These are phyloP conservation scores for Acer negundo DNA, from an alignment of 345 rosid genomes.

Conservation along the genomic window DNA sequence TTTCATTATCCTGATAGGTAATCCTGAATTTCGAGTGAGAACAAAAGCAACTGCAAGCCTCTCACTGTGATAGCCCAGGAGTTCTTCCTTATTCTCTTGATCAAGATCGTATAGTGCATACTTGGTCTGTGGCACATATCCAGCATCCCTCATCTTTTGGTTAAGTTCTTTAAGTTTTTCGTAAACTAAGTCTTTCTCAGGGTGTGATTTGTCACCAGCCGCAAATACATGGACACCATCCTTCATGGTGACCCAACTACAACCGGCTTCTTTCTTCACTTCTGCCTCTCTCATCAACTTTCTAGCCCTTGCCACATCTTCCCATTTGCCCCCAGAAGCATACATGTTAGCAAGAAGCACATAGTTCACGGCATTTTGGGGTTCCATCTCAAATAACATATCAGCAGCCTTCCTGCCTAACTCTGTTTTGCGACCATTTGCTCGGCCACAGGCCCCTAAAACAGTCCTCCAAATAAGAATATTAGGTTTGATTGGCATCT, in stretches of 20 bases:
- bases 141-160: slow-evolving; percentile 69
- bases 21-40: slow-evolving; percentile 53
- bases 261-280: slow-evolving; percentile 89
- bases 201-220: slow-evolving; percentile 76
- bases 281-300: slow-evolving; percentile 69
- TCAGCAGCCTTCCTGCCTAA: slow-evolving; percentile 76
- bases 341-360: slow-evolving; percentile 91
- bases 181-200: slow-evolving; percentile 60
- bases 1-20: slow-evolving; percentile 92
- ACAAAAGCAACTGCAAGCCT: slow-evolving; percentile 85
- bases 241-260: slow-evolving; percentile 94
- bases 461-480: slow-evolving; percentile 89
- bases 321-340: slow-evolving; percentile 83
- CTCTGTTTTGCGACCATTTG: slow-evolving; percentile 58
- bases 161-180: slow-evolving; percentile 75
- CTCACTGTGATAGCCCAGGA: slow-evolving; percentile 83
- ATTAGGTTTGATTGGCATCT: slow-evolving; percentile 78
- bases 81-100: slow-evolving; percentile 79
- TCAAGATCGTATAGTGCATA: slow-evolving; percentile 81
- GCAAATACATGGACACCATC: slow-evolving; percentile 86
- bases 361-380: slow-evolving; percentile 82
- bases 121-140: slow-evolving; percentile 76
- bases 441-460: slow-evolving; percentile 78
- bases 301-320: slow-evolving; percentile 68
- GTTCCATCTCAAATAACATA: slow-evolving; percentile 75